Conservation (phyloP, 1,139 yeast genomes). For the Hansenula anomala region DNA sequence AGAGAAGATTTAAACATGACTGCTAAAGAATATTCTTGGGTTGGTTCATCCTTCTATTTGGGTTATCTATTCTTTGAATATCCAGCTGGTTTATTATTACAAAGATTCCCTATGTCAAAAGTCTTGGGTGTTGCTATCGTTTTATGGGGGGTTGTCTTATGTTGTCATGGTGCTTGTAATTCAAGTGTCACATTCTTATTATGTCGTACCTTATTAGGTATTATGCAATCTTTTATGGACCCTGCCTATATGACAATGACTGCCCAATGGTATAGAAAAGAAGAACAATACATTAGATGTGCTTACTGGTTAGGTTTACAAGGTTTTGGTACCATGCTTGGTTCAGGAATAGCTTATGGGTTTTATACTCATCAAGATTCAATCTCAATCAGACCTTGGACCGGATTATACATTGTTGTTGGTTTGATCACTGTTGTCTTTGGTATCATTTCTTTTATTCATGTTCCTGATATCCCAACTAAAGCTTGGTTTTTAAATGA, state of each 20-base stretch:
- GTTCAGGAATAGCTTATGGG: slow-evolving; percentile 35
- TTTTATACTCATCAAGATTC: slow-evolving; percentile 26
- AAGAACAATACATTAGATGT: slow-evolving; percentile 46
- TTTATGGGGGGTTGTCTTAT: slow-evolving; percentile 43
- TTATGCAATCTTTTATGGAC: slow-evolving; percentile 41
- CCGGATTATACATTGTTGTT: slow-evolving; percentile 37
- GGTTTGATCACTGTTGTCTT: slow-evolving; percentile 43
- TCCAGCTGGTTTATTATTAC: slow-evolving; percentile 46
- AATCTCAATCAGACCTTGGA: slow-evolving; percentile 40
- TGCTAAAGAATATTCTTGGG: slow-evolving; percentile 35
- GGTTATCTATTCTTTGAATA: slow-evolving; percentile 42
- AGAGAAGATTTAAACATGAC: slow-evolving; percentile 22
- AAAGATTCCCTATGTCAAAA: slow-evolving; percentile 41
- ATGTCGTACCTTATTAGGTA: slow-evolving; percentile 41
- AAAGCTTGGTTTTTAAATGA: slow-evolving; percentile 44
- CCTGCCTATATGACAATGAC: slow-evolving; percentile 52
- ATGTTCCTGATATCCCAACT: slow-evolving; percentile 45
- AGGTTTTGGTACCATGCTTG: slow-evolving; percentile 40
- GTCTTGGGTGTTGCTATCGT: slow-evolving; percentile 32
- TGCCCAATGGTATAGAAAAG: slow-evolving; percentile 47
- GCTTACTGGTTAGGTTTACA: slow-evolving; percentile 46
- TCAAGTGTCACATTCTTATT: slow-evolving; percentile 35
- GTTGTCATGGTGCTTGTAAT: slow-evolving; percentile 36
- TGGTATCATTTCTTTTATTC: slow-evolving; percentile 37
- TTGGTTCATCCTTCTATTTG: slow-evolving; percentile 45